These are phyloP conservation scores for Naganishia sp. DNA, from an alignment of 1,284 basidiomycete genomes.

Conservation along the genomic window DNA sequence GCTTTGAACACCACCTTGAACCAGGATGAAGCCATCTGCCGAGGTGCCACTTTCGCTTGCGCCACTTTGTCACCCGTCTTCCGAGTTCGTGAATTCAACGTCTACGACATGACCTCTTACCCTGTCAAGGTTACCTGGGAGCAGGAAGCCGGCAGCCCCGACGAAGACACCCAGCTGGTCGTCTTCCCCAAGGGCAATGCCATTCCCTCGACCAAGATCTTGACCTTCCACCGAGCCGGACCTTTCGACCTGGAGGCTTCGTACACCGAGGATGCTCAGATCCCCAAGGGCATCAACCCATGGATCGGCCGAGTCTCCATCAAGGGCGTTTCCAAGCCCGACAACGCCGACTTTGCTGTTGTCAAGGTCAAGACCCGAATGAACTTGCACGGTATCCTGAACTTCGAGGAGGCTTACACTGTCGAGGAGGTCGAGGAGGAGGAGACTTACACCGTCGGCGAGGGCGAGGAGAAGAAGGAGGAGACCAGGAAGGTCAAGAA, in stretches of 20 bases:
- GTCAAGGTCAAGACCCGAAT: slow-evolving; percentile 88
- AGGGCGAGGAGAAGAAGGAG: slow-evolving; percentile 64
- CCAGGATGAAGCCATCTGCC: slow-evolving; percentile 90
- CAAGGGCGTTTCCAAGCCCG: slow-evolving; percentile 68
- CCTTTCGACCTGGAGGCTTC: slow-evolving; percentile 80
- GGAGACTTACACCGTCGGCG: slow-evolving; percentile 59
- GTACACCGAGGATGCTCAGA: slow-evolving; percentile 64
- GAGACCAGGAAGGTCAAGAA: slow-evolving; percentile 66
- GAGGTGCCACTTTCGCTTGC: slow-evolving; percentile 90
- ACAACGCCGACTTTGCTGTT: slow-evolving; percentile 69
- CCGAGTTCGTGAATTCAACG: slow-evolving; percentile 87
- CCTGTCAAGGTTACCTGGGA: slow-evolving; percentile 87
- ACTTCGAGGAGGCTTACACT: slow-evolving; percentile 79
- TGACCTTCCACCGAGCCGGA: slow-evolving; percentile 88
- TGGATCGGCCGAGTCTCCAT: slow-evolving; percentile 77
- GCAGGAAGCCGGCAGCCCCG: slow-evolving; percentile 67
- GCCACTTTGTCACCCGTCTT: slow-evolving; percentile 93
- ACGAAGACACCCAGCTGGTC: slow-evolving; percentile 83
- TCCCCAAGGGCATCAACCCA: slow-evolving; percentile 78
- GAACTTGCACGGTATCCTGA: slow-evolving; percentile 79
- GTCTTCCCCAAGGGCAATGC: slow-evolving; percentile 81
- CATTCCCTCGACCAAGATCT: slow-evolving; percentile 87
- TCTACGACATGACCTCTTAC: slow-evolving; percentile 79
- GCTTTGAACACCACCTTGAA: slow-evolving; percentile 82
- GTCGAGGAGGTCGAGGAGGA: slow-evolving; percentile 73